phyloP scores from a whole-genome alignment of 2,329 filamentous ascomycete genomes.

The Blastomyces emzantsi region DNA sequence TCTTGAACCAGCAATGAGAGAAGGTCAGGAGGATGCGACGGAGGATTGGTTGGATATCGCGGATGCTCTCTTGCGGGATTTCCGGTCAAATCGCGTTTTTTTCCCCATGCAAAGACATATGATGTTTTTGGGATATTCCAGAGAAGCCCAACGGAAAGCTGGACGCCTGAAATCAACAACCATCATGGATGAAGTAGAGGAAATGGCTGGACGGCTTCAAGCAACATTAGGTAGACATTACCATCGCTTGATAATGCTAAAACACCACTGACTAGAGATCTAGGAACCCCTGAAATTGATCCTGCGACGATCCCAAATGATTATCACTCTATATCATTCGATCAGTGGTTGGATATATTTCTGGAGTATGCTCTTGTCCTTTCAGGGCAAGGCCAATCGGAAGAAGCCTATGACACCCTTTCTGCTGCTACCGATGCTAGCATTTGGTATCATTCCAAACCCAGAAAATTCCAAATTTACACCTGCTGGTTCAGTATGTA shows the following conservation, averaged over 20 bases:
- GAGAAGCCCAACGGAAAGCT: slow-evolving; percentile 32
- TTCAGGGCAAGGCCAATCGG: slow-evolving; percentile 56
- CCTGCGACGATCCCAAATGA: slow-evolving; percentile 37
- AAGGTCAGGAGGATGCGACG: slow-evolving; percentile 42
- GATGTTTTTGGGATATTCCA: slow-evolving; percentile 43
- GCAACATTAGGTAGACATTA: slow-evolving; percentile 31
- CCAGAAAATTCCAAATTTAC: slow-evolving; percentile 63
- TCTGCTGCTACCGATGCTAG: slow-evolving; percentile 70
- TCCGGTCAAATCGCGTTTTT: slow-evolving; percentile 51
- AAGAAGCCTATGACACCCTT: slow-evolving; percentile 71
- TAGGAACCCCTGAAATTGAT: slow-evolving; percentile 14
- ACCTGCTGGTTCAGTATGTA: slow-evolving; percentile 62
- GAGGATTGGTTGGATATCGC: slow-evolving; percentile 53
- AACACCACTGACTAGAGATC: neutral
- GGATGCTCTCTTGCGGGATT: slow-evolving; percentile 50
- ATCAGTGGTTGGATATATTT: slow-evolving; percentile 82
- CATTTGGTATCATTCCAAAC: slow-evolving; percentile 64
- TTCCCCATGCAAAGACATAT: slow-evolving; percentile 47
- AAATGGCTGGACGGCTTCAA: slow-evolving; percentile 38
- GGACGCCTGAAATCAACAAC: slow-evolving; percentile 28
- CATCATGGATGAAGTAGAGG: slow-evolving; percentile 36
- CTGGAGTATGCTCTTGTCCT: slow-evolving; percentile 75
- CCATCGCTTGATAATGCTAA: neutral
- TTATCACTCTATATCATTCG: slow-evolving; percentile 72
- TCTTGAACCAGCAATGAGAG: slow-evolving; percentile 40